phyloP scores from a whole-genome alignment of 768 basidiomycete species.

The Suillus fuscotomentosus region DNA sequence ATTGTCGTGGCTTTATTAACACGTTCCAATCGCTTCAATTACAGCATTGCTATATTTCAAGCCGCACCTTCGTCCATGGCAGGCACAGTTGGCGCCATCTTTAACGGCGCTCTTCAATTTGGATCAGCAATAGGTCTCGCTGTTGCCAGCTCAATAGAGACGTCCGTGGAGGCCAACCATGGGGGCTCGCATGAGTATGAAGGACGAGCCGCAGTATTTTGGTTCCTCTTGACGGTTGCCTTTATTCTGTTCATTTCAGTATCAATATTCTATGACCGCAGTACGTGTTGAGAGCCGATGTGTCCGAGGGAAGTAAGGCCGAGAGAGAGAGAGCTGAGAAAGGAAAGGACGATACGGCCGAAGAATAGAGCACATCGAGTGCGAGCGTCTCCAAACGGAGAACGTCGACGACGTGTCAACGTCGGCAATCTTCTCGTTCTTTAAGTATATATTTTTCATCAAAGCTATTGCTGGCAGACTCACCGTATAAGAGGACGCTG shows the following conservation, averaged over 20 bases:
- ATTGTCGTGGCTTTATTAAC: not conserved
- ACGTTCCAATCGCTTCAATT: not conserved
- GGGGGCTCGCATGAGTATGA: constrained; percentile 31
- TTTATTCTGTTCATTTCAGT: constrained; percentile 31
- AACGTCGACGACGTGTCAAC: no score
- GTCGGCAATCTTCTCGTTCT: no score
- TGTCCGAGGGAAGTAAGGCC: no score
- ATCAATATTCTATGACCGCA: constrained; percentile 32
- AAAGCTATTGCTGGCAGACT: no score
- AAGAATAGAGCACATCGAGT: no score
- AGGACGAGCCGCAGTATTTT: constrained; percentile 45
- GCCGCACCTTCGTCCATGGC: constrained; percentile 47
- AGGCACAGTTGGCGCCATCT: constrained; percentile 57
- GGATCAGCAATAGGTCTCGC: constrained; percentile 54
- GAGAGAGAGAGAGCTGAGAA: no score
- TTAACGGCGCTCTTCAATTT: constrained; percentile 52
- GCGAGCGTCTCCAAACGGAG: no score
- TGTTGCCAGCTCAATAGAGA: constrained; percentile 46
- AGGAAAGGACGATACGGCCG: no score
- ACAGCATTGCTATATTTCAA: constrained; percentile 50
- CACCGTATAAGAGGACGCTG: no score
- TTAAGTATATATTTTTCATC: no score
- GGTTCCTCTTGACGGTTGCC: constrained; percentile 41
- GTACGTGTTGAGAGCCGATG: no score
- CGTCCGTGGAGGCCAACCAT: constrained; percentile 36